A percentile compares a stretch with the other conserved stretches of the same genome.
Evolutionary conservation across 2,329 filamentous ascomycete species (phyloP).

Genomic region (Cladosporium austrohemisphaericum): DNA sequence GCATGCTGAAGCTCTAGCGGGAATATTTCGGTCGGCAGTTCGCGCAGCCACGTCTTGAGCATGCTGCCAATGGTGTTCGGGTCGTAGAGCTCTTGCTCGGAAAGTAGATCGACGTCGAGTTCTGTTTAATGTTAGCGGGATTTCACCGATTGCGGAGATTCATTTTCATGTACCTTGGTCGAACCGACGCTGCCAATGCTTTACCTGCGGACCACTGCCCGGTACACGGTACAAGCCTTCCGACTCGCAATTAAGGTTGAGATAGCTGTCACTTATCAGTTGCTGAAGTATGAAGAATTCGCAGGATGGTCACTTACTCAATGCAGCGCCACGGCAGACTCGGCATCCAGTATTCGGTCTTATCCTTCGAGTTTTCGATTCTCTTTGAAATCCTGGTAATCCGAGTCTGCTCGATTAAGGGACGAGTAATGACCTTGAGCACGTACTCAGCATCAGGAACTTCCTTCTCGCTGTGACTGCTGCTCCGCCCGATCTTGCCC

Average conservation of each 20-base stretch:
- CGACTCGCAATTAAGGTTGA: conserved; percentile 92
- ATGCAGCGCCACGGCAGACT: conserved; percentile 93
- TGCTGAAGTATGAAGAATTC: conserved; percentile 5
- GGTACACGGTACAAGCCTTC: conserved; percentile 92
- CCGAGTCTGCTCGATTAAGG: conserved; percentile 84
- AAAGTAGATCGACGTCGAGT: conserved; percentile 83
- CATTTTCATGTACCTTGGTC: conserved; percentile 62
- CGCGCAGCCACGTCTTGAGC: conserved; percentile 92
- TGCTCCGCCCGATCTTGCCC: conserved; percentile 41
- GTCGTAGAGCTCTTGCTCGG: conserved; percentile 83
- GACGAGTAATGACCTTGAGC: conserved; percentile 78
- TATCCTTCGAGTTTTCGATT: conserved; percentile 81
- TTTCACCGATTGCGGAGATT: conserved; percentile 10
- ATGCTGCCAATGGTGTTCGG: conserved; percentile 95
- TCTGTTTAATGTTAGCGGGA: conserved; percentile 48
- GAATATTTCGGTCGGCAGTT: conserved; percentile 90
- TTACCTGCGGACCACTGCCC: conserved; percentile 83
- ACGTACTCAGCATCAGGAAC: conserved; percentile 76
- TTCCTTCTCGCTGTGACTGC: conserved; percentile 62
- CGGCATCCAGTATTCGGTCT: conserved; percentile 99
- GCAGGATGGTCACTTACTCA: conserved; percentile 54
- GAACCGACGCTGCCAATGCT: conserved; percentile 89
- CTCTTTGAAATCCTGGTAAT: conserved; percentile 85
- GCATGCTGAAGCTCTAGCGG: conserved; percentile 78
- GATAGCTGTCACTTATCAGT: conserved; percentile 53